Base-by-base conservation (phyloP, 768 basidiomycete genomes). In the Goffeauzyma gilvescens region DNA sequence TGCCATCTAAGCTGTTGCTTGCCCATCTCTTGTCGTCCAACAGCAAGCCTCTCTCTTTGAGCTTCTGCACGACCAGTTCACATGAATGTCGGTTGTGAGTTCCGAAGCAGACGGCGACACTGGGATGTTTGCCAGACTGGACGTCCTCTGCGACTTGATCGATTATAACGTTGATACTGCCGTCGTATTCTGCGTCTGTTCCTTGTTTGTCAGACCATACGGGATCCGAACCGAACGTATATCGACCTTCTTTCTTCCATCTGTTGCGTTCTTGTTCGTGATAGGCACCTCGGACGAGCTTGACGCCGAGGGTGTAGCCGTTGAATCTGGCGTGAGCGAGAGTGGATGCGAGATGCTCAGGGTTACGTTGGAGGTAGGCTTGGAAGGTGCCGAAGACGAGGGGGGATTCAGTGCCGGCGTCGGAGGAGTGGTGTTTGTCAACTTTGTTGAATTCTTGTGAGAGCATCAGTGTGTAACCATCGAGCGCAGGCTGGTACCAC, bases 241-340 rank as follows among this genome's bases (percentile, higher is more conserved):
- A 38, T 34, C 59, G 41, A 13, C 52, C 51, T 25, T 63, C 61
- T 10, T 53, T 41, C 31, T 48, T 51, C 61, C 61, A 63, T 44
- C 54, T 55, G 39, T 57, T 50, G 17, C 55, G 33, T 55, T 93
- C 87, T 44, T 80, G 73, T 0, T 75, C 69, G 55, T 87, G 83
- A 62, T 95, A 95, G 2, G 87, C 87, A 0, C 87, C 87, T 18
- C 87, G 75, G 23, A 93, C 87, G 36, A 95, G 78, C 63, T 93
- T 95, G 42, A 85, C 75, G 8, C 87, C 87, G 0, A 90, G 70
- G 0, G 79, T 69, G 57, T 82, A 90, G 27, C 72, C 69, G 49
- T 76, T 68, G 38, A 58, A 60, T 48, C 72, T 68, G 3, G 87
- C 80, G 38, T 81, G 78, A 12, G 63, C 64, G 33, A 89, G 65